Evolutionary conservation across 768 basidiomycete genomes (phyloP), one percentile per base, ranked within the genome.

Genomic region (Goffeauzyma gilvescens): DNA sequence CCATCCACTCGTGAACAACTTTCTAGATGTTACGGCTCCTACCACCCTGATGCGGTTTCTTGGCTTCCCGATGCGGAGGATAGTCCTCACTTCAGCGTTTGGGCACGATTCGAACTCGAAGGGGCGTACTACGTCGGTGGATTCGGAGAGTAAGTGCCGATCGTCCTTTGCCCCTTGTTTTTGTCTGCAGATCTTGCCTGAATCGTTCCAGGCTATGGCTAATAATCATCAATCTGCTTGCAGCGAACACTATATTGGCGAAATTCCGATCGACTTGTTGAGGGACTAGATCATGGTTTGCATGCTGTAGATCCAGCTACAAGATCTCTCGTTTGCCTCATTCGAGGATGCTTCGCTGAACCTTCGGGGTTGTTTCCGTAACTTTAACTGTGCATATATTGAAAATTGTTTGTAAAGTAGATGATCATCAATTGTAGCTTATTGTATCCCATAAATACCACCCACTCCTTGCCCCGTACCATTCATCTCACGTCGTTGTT

Each of bases 121-220:
- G 57, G 55, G 33, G 55, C 59, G 13, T 62, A 62, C 40, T 62
- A 62, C 49, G 58, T 60, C 0, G 60, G 60, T 15, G 60, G 60
- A 22, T 62, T 62, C 37, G 60, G 60, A 20, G 57, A 60, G 56
- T 60, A 41, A 58, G 58, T 55, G 15, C n/a, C n/a, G 12, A 15
- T 22, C 25, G 35, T 8, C n/a, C 28, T 38, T 17, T 20, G 13
- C 26, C 34, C 13, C n/a, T 23, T 17, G 21, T 10, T 21, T 18
- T 23, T 28, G 13, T 14, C 10, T 3, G 13, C 31, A 23, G 28
- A 24, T 41, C 12, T 9, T 9, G 13, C 20, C 17, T 9, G 22
- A 22, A 17, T 34, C 5, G 28, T 24, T 20, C 21, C 5, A 12
- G 22, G 3, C 33, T 17, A 5, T 20, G 15, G 22, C 20, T 7